A percentile compares a stretch with the other conserved stretches of the same genome.
These are phyloP conservation scores for Durio zibethinus DNA, from an alignment of 345 rosid genomes.

Conservation along the genomic window DNA sequence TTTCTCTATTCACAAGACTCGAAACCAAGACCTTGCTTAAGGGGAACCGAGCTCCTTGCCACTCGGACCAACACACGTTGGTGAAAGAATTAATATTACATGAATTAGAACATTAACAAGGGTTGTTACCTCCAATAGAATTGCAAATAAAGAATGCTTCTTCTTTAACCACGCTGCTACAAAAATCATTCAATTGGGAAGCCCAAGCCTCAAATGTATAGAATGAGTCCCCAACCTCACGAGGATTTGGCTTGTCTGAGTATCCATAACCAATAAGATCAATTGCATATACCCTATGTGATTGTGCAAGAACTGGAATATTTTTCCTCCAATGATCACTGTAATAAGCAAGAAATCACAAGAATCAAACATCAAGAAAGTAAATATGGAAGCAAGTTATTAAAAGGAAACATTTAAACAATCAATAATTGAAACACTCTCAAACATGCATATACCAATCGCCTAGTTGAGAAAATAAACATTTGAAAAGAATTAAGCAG, in stretches of 20 bases:
- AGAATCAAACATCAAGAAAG: not conserved
- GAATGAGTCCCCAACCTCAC: constrained; percentile 54
- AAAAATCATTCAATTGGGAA: constrained; percentile 71
- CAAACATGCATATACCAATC: constrained; percentile 6
- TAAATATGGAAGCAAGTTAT: not conserved
- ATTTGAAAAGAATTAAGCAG: not conserved
- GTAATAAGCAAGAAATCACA: constrained; percentile 15
- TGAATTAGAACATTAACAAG: constrained; percentile 5
- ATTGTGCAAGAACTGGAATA: constrained; percentile 68
- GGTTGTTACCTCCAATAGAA: constrained; percentile 79
- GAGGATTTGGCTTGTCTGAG: constrained; percentile 87
- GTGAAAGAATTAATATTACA: not conserved
- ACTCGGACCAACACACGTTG: no score
- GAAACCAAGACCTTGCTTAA: no score
- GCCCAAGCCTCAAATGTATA: constrained; percentile 93
- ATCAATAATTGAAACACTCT: not conserved
- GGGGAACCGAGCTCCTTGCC: no score
- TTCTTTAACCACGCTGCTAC: constrained; percentile 66
- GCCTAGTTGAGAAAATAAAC: not conserved
- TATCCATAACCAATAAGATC: constrained; percentile 95
- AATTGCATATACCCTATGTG: constrained; percentile 66
- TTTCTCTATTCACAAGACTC: no score
- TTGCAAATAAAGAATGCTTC: constrained; percentile 82
- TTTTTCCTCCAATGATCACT: constrained; percentile 94
- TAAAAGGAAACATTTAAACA: not conserved